Conservation (phyloP, 2,329 filamentous ascomycete genomes). For the Colletotrichum ledebouriae region DNA sequence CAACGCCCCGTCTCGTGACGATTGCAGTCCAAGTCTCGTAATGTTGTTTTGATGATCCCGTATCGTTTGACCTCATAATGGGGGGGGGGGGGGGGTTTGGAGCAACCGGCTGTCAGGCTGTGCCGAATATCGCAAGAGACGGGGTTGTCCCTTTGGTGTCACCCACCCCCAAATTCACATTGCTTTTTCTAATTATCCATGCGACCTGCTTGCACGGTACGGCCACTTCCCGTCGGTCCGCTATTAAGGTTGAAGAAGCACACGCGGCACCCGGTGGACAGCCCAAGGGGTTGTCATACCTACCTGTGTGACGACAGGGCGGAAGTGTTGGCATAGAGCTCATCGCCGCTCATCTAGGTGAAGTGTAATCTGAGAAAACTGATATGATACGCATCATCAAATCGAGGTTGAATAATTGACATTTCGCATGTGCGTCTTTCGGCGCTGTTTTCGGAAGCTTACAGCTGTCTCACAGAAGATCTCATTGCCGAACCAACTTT, state of each 20-base stretch:
- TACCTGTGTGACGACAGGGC: neutral
- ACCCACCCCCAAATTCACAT: constrained; percentile 13
- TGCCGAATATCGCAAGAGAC: neutral
- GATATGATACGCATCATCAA: no score
- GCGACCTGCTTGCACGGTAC: constrained; percentile 23
- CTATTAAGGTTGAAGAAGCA: constrained; percentile 35
- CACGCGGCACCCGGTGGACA: constrained; percentile 1
- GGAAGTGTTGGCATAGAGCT: neutral
- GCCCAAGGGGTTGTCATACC: neutral
- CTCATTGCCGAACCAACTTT: no score
- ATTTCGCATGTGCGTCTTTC: no score
- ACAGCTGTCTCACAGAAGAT: no score
- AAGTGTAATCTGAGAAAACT: neutral
- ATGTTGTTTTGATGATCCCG: neutral
- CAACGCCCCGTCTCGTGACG: neutral
- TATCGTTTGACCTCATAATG: neutral
- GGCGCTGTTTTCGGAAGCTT: no score
- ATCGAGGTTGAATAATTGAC: no score
- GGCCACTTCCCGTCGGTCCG: constrained; percentile 26
- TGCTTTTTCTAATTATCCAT: constrained; percentile 25
- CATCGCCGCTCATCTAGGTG: neutral
- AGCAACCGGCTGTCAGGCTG: neutral
- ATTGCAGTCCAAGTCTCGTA: constrained; percentile 1
- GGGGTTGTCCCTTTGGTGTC: neutral
- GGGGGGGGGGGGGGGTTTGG: neutral